Evolutionary conservation across 139 green algal genomes (phyloP).

Genomic region (Zygnema cylindricum): DNA sequence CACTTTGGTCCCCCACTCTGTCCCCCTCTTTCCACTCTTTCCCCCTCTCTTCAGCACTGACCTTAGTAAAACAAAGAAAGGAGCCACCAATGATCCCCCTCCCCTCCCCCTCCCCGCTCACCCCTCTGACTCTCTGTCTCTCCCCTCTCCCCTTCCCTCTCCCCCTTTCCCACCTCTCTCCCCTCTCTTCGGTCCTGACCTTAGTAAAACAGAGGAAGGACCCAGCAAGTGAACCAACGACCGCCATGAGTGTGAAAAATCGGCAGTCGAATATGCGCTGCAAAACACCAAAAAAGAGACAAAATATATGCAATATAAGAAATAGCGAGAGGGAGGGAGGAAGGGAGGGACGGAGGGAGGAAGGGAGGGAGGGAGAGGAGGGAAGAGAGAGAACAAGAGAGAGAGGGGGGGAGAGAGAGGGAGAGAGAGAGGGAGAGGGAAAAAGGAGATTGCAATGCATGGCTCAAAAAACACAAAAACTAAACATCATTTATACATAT

Average conservation of each 20-base stretch:
- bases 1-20: too few species aligned
- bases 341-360: too few species aligned
- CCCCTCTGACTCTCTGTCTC: background rate
- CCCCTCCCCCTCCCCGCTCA: background rate
- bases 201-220: slow-evolving; percentile 1
- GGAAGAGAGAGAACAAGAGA: too few species aligned
- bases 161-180: background rate
- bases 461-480: too few species aligned
- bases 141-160: background rate
- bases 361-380: too few species aligned
- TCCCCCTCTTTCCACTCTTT: background rate
- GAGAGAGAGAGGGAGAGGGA: too few species aligned
- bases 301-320: too few species aligned
- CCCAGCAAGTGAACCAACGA: background rate
- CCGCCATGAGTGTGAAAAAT: slow-evolving; percentile 8
- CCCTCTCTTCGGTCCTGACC: background rate
- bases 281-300: background rate
- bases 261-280: background rate
- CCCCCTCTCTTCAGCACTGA: background rate
- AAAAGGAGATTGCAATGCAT: too few species aligned
- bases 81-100: background rate
- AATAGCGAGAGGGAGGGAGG: too few species aligned
- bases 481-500: too few species aligned
- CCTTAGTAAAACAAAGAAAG: background rate
- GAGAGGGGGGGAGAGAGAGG: too few species aligned